Evolutionary conservation across 441 rosid genomes (phyloP).

Genomic region (Gossypium gossypioides): DNA sequence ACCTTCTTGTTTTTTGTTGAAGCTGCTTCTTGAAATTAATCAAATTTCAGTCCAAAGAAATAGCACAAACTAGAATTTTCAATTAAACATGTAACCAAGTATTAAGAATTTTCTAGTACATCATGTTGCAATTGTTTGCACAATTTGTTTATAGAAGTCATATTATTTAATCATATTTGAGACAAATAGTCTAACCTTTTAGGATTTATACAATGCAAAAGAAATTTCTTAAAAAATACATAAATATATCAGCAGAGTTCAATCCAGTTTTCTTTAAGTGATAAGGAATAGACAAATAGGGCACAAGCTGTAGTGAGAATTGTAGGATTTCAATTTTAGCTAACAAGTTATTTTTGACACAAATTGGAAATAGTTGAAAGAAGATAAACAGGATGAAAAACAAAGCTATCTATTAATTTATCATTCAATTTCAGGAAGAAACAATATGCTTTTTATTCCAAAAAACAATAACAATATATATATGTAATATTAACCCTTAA

Average conservation of each 20-base stretch:
- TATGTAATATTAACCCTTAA: neutral
- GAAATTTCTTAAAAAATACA: neutral
- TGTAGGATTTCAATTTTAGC: neutral
- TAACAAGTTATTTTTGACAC: neutral
- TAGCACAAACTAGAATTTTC: neutral
- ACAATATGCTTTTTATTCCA: too few species aligned
- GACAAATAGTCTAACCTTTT: neutral
- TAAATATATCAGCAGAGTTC: neutral
- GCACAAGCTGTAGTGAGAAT: neutral
- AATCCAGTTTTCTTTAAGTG: neutral
- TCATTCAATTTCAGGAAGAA: neutral
- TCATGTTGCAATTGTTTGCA: neutral
- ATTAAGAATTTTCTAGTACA: neutral
- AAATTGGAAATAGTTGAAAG: neutral
- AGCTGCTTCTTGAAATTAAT: neutral
- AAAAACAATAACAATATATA: neutral
- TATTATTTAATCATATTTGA: neutral
- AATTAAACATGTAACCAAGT: neutral
- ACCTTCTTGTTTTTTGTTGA: neutral
- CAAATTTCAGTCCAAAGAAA: neutral
- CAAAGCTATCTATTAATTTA: neutral
- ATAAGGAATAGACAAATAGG: neutral
- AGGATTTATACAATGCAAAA: neutral
- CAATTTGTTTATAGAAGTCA: neutral
- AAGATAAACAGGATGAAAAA: neutral